phyloP scores from a whole-genome alignment of 2,329 filamentous ascomycete species.

The Colletotrichum sidae region DNA sequence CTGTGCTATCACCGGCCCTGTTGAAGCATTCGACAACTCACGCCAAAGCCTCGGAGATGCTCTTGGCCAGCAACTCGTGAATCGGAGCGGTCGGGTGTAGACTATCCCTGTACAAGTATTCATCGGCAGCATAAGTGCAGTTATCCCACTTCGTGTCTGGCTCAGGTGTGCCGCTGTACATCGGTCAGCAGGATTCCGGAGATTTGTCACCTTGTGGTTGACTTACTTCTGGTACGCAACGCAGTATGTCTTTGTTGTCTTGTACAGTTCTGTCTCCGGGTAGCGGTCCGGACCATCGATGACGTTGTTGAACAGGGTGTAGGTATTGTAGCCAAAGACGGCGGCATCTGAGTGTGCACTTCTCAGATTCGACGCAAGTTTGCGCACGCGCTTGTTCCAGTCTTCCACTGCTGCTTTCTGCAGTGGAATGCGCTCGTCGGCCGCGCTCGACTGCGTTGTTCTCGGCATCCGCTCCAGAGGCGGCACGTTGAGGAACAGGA shows the following conservation, averaged over 20 bases:
- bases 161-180: not conserved
- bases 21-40: too few relatives aligned
- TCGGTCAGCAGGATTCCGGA: not conserved
- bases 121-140: not conserved
- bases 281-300: slow-evolving; percentile 2
- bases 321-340: slow-evolving; percentile 12
- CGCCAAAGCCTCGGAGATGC: not conserved
- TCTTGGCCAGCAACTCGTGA: not conserved
- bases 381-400: slow-evolving; percentile 4
- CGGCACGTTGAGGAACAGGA: slow-evolving; percentile 63
- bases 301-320: slow-evolving; percentile 10
- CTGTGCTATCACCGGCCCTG: too few relatives aligned
- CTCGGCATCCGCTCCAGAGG: slow-evolving; percentile 50
- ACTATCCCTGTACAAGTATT: slow-evolving; percentile 5
- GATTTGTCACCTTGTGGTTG: not conserved
- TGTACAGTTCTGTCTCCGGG: slow-evolving; percentile 1
- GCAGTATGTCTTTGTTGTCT: not conserved
- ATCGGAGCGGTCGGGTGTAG: slow-evolving; percentile 2
- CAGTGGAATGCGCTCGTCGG: not conserved
- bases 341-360: slow-evolving; percentile 1
- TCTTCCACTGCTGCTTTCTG: slow-evolving; percentile 14
- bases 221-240: not conserved
- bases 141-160: slow-evolving; percentile 12
- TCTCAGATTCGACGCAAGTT: not conserved
- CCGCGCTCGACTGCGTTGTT: slow-evolving; percentile 11